phyloP scores from a whole-genome alignment of 225 moss, liverwort and hornwort species.

The Physcomitrellopsis africana region DNA sequence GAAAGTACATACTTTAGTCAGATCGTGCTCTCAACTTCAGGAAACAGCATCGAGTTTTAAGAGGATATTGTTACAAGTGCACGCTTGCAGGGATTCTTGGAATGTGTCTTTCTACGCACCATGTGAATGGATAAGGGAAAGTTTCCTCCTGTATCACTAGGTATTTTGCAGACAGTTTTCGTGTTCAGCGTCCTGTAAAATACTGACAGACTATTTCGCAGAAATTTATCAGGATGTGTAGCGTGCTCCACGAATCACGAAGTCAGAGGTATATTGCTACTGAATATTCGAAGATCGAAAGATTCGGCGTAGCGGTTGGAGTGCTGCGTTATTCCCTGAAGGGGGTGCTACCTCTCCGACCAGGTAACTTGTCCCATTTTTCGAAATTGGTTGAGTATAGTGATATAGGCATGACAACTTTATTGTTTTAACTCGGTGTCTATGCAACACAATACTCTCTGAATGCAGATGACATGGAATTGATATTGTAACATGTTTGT shows the following conservation, averaged over 20 bases:
- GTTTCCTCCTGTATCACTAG: not conserved
- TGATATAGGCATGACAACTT: not conserved
- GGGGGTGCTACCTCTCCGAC: conserved; percentile 63
- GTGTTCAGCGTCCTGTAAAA: not conserved
- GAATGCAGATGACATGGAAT: not conserved
- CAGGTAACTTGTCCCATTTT: conserved; percentile 33
- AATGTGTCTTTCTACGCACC: not conserved
- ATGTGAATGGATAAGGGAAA: not conserved
- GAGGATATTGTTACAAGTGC: not conserved
- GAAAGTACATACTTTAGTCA: too few species aligned
- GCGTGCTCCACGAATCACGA: conserved; percentile 80
- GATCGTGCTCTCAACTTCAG: too few species aligned
- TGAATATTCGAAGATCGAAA: conserved; percentile 67
- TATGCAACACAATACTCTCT: too few species aligned
- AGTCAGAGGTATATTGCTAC: conserved; percentile 85
- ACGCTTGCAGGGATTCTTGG: not conserved
- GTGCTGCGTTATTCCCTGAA: conserved; percentile 68
- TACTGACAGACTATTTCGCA: conserved; percentile 35
- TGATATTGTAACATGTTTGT: not conserved
- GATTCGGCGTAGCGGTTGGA: conserved; percentile 76
- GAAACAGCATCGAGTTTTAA: not conserved
- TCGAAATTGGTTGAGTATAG: not conserved
- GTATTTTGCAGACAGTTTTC: not conserved
- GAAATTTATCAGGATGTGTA: conserved; percentile 71
- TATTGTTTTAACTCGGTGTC: not conserved